phyloP scores from a whole-genome alignment of 768 basidiomycete genomes.

The Phylloporus rhodoxanthus region DNA sequence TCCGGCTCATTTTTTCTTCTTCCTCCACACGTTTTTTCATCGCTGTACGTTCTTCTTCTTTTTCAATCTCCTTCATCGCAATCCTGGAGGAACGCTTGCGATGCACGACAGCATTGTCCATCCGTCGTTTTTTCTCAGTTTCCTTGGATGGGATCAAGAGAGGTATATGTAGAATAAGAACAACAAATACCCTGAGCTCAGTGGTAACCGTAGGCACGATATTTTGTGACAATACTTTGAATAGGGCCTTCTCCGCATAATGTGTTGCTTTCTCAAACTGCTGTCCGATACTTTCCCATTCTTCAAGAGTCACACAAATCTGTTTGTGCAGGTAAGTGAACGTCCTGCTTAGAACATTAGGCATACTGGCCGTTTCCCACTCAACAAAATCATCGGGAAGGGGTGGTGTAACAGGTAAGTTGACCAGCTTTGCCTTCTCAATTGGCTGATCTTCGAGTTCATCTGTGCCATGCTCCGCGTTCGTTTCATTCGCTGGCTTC shows the following conservation, averaged over 20 bases:
- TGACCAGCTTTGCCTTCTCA: not conserved
- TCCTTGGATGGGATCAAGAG: slow-evolving; percentile 40
- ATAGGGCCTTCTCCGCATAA: slow-evolving; percentile 74
- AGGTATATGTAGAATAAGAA: not conserved
- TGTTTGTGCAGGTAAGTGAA: slow-evolving; percentile 26
- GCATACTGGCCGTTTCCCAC: slow-evolving; percentile 78
- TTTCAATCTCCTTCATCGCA: slow-evolving; percentile 72
- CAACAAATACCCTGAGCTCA: slow-evolving; percentile 50
- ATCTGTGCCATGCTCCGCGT: not conserved
- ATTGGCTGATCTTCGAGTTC: slow-evolving; percentile 6
- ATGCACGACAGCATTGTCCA: slow-evolving; percentile 73
- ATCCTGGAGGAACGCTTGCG: slow-evolving; percentile 91
- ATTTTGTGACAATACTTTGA: slow-evolving; percentile 57
- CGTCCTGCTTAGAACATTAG: not conserved
- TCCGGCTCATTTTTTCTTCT: slow-evolving; percentile 60
- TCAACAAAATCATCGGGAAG: slow-evolving; percentile 60
- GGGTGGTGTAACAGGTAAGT: slow-evolving; percentile 9
- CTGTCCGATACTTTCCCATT: slow-evolving; percentile 80
- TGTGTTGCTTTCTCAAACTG: slow-evolving; percentile 72
- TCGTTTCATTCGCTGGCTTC: not conserved
- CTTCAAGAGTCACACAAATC: slow-evolving; percentile 77
- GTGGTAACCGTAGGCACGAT: slow-evolving; percentile 69
- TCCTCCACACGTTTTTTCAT: slow-evolving; percentile 61
- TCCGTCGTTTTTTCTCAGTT: slow-evolving; percentile 50
- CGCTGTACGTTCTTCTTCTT: slow-evolving; percentile 61